Evolutionary conservation across 352 stramenopile species (phyloP).

Genomic region (Pythium insidiosum): DNA sequence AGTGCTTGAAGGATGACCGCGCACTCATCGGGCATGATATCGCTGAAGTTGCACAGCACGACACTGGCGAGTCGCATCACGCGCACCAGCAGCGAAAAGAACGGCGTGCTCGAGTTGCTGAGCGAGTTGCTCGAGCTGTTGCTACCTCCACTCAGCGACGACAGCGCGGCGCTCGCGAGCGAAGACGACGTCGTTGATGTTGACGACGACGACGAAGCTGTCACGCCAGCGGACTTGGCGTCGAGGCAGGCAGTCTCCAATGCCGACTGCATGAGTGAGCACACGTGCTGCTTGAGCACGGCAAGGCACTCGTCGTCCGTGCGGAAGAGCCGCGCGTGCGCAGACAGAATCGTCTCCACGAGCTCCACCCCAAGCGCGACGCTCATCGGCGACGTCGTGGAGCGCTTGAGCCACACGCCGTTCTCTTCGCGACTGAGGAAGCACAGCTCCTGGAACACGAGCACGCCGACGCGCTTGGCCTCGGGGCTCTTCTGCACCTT

Average conservation of each 20-base stretch:
- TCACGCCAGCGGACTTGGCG: slow-evolving; percentile 12
- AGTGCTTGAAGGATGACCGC: slow-evolving; percentile 50
- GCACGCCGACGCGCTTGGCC: slow-evolving; percentile 72
- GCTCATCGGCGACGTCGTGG: slow-evolving; percentile 65
- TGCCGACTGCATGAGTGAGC: slow-evolving; percentile 58
- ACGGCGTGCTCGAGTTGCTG: slow-evolving; percentile 29
- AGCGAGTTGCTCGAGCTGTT: slow-evolving; percentile 26
- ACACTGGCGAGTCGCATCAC: slow-evolving; percentile 77
- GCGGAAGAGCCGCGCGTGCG: slow-evolving; percentile 54
- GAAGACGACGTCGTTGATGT: slow-evolving; percentile 5
- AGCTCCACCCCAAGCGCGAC: slow-evolving; percentile 71
- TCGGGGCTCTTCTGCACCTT: slow-evolving; percentile 60
- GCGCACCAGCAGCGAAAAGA: slow-evolving; percentile 77
- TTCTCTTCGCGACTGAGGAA: slow-evolving; percentile 82
- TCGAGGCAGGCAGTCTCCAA: slow-evolving; percentile 61
- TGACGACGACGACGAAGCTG: no score
- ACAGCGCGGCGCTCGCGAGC: slow-evolving; percentile 11
- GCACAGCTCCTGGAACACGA: slow-evolving; percentile 84
- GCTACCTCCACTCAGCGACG: slow-evolving; percentile 10
- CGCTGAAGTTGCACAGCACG: slow-evolving; percentile 70
- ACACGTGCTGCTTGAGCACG: slow-evolving; percentile 78
- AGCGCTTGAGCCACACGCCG: slow-evolving; percentile 79
- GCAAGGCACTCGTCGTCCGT: slow-evolving; percentile 65
- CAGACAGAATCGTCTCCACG: slow-evolving; percentile 64
- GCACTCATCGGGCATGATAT: slow-evolving; percentile 54